phyloP scores from a whole-genome alignment of 1,139 yeast species.

The Suhomyces guaymorum region DNA sequence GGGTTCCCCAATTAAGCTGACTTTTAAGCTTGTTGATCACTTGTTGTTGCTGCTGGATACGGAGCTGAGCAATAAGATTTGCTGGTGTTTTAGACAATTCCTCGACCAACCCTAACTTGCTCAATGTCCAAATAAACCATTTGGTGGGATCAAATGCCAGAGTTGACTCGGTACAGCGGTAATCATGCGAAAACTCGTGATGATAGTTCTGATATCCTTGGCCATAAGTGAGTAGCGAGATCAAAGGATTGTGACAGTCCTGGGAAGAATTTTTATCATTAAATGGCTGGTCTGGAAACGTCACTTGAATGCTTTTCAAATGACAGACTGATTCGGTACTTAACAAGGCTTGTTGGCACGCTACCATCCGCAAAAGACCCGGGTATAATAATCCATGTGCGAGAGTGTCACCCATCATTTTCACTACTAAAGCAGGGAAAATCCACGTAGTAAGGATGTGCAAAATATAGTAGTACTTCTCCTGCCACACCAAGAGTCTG shows the following conservation, averaged over 20 bases:
- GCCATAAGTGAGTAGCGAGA: conserved; percentile 61
- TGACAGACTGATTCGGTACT: conserved; percentile 65
- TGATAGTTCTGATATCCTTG: conserved; percentile 68
- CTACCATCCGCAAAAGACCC: conserved; percentile 58
- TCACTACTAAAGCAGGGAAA: conserved; percentile 50
- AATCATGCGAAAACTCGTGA: conserved; percentile 75
- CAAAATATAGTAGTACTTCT: conserved; percentile 44
- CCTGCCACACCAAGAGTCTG: conserved; percentile 57
- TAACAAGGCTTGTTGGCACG: conserved; percentile 60
- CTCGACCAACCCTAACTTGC: conserved; percentile 40
- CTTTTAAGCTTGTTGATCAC: conserved; percentile 58
- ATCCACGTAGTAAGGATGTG: conserved; percentile 48
- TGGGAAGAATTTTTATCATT: conserved; percentile 61
- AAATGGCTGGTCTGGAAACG: conserved; percentile 56
- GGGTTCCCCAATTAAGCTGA: conserved; percentile 77
- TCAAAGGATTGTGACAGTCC: conserved; percentile 49
- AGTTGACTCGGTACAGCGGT: conserved; percentile 49
- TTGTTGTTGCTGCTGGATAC: conserved; percentile 65
- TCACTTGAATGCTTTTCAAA: conserved; percentile 40
- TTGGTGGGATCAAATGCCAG: conserved; percentile 68
- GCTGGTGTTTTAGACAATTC: conserved; percentile 43
- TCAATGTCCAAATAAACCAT: conserved; percentile 51
- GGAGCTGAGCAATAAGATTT: conserved; percentile 55
- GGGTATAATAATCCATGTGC: conserved; percentile 60
- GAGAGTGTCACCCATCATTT: conserved; percentile 41